Conservation (phyloP, 208 protist species). For the Wallacemonas sp. region DNA sequence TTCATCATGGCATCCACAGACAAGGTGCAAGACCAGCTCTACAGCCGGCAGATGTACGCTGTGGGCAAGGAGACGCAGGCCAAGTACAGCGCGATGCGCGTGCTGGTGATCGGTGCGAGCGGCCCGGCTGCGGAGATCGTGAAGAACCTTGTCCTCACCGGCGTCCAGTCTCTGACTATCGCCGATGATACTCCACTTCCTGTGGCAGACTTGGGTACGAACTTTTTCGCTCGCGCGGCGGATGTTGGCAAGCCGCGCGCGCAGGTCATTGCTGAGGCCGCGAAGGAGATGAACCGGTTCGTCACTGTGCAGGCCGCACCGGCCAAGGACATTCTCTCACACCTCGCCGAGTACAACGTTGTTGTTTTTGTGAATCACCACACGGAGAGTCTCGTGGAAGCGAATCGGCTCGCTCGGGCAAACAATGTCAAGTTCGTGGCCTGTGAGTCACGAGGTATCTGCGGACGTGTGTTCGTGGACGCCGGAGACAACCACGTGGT, state of each 20-base stretch:
- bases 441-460: constrained; percentile 79
- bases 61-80: constrained; percentile 88
- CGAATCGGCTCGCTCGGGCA: constrained; percentile 55
- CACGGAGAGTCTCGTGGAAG: constrained; percentile 46
- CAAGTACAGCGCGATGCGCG: constrained; percentile 75
- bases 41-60: constrained; percentile 92
- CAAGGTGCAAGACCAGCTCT: constrained; percentile 79
- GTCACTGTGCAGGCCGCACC: constrained; percentile 54
- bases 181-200: constrained; percentile 42
- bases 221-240: constrained; percentile 68
- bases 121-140: constrained; percentile 89
- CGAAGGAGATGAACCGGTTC: constrained; percentile 90
- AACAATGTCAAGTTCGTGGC: constrained; percentile 76
- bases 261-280: constrained; percentile 43
- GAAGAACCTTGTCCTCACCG: constrained; percentile 89
- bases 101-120: constrained; percentile 82
- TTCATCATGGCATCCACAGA: constrained; percentile 32
- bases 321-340: constrained; percentile 10
- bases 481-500: constrained; percentile 59
- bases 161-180: constrained; percentile 69
- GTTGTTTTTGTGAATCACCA: constrained; percentile 78
- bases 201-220: constrained; percentile 68
- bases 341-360: constrained; percentile 47
- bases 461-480: constrained; percentile 85
- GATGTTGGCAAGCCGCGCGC: constrained; percentile 69